Percentiles rank a stretch among this genome's conserved stretches.
phyloP scores from a whole-genome alignment of 1,284 basidiomycete genomes.

The Ustilago nuda region DNA sequence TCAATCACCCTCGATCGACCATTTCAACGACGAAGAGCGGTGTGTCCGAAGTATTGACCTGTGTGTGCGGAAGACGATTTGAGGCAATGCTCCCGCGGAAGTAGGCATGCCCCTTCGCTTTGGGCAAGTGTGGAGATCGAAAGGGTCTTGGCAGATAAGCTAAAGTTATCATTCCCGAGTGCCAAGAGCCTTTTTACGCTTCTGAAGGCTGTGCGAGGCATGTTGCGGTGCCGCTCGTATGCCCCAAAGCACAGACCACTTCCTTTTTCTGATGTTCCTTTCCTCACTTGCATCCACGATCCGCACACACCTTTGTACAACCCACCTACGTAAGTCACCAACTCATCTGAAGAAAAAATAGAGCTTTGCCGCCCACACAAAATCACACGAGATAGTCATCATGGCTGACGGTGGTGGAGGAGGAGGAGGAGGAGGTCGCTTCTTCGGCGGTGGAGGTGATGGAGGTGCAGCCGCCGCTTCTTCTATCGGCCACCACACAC shows the following conservation, averaged over 20 bases:
- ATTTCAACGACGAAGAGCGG: not conserved
- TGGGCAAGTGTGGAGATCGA: not conserved
- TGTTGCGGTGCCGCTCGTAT: not conserved
- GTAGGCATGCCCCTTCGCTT: not conserved
- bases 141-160: conserved; percentile 4
- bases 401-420: conserved; percentile 10
- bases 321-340: not conserved
- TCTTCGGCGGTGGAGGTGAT: conserved; percentile 9
- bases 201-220: conserved; percentile 1
- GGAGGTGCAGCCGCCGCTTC: conserved; percentile 13
- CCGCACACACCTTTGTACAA: not conserved
- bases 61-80: not conserved
- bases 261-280: not conserved
- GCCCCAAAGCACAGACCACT: not conserved
- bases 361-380: not conserved
- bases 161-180: not conserved
- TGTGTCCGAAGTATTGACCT: not conserved
- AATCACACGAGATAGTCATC: not conserved
- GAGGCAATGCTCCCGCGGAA: not conserved
- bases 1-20: not conserved
- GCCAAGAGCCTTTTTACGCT: not conserved
- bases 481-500: not conserved
- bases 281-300: not conserved
- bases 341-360: not conserved
- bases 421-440: conserved; percentile 4